Conservation (phyloP, 2,329 filamentous ascomycete species). For the Teratosphaeria pseudoeucalypti region DNA sequence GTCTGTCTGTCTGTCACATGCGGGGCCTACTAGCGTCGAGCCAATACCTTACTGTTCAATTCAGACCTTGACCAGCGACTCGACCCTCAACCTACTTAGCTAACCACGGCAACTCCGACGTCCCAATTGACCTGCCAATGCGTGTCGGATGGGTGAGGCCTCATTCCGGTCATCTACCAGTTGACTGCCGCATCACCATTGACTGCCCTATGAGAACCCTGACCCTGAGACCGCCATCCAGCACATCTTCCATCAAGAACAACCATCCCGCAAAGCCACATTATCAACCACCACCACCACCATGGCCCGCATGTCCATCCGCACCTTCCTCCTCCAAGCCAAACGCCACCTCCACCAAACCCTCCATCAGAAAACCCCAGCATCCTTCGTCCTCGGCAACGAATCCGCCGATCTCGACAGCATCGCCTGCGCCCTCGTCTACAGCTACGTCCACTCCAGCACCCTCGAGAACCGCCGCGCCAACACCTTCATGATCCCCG, state of each 20-base stretch:
- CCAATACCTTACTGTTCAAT: too few relatives aligned
- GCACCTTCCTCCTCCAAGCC: slow-evolving; percentile 36
- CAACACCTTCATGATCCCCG: slow-evolving; percentile 53
- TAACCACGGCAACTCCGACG: too few relatives aligned
- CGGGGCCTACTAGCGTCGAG: background rate
- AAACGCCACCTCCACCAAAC: slow-evolving; percentile 33
- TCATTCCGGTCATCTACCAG: background rate
- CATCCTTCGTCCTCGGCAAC: slow-evolving; percentile 44
- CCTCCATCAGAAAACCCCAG: slow-evolving; percentile 28
- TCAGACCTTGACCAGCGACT: too few relatives aligned
- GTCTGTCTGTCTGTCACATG: background rate
- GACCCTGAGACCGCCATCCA: background rate
- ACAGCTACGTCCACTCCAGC: slow-evolving; percentile 62
- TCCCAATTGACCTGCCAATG: background rate
- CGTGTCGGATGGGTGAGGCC: background rate
- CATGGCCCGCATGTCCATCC: slow-evolving; percentile 36
- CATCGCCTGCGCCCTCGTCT: slow-evolving; percentile 61
- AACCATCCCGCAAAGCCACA: background rate
- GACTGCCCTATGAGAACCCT: background rate
- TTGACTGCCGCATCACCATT: background rate
- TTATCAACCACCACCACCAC: background rate
- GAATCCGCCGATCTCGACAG: slow-evolving; percentile 68
- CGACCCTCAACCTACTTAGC: background rate
- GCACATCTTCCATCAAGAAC: too few relatives aligned
- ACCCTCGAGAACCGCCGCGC: slow-evolving; percentile 36